Evolutionary conservation across 257 asterid genomes (phyloP).

Genomic region (Asclepias syriaca): DNA sequence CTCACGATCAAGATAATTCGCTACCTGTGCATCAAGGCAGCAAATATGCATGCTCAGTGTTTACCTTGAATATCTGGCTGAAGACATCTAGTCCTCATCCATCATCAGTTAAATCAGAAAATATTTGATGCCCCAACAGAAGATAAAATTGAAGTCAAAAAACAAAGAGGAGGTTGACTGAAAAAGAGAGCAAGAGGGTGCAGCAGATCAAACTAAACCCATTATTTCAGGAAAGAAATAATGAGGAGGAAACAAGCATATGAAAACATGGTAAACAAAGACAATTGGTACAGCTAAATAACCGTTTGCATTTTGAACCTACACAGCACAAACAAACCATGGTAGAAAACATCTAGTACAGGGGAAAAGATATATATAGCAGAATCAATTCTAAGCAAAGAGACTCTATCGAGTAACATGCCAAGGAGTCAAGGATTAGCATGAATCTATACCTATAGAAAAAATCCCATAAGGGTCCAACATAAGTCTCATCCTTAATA

Average conservation of each 20-base stretch:
- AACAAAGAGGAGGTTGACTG: background rate
- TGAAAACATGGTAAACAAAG: background rate
- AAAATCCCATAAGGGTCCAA: background rate
- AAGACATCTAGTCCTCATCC: background rate
- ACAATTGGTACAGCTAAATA: background rate
- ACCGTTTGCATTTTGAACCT: background rate
- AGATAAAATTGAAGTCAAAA: background rate
- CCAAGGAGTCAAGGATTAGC: background rate
- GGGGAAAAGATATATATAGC: background rate
- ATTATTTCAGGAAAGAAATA: background rate
- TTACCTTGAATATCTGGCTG: background rate
- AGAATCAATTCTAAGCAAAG: background rate
- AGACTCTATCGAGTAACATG: background rate
- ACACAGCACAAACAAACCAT: background rate
- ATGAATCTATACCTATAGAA: background rate
- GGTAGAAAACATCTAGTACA: background rate
- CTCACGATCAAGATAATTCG: constrained; percentile 66
- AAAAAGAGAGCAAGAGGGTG: too few species aligned
- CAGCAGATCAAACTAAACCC: background rate
- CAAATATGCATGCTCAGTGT: background rate
- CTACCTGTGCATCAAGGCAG: constrained; percentile 42
- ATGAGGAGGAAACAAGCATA: background rate
- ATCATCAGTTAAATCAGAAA: background rate
- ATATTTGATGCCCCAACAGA: background rate
- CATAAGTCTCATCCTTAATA: background rate